Evolutionary conservation across 495 filamentous ascomycete genomes (phyloP).

Genomic region (Aspergillus wentii): DNA sequence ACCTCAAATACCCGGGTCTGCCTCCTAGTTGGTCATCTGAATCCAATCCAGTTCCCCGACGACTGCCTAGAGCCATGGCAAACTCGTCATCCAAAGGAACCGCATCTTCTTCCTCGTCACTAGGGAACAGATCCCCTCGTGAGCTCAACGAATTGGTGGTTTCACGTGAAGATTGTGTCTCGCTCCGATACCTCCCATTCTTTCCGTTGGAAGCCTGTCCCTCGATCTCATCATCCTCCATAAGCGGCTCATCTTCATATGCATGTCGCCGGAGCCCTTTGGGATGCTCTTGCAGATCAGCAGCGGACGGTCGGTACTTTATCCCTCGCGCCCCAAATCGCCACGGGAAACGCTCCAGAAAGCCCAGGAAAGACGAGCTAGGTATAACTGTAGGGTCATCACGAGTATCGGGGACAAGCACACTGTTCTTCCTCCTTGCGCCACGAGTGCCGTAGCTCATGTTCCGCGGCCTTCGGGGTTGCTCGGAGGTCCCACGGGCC

Average conservation of each 20-base stretch:
- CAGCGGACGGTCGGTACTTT: conserved; percentile 85
- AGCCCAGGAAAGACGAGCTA: conserved; percentile 78
- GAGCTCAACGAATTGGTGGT: conserved; percentile 89
- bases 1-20: conserved; percentile 60
- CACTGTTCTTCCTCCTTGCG: conserved; percentile 59
- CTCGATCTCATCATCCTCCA: conserved; percentile 53
- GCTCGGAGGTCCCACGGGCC: conserved; percentile 44
- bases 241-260: conserved; percentile 66
- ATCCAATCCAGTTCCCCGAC: conserved; percentile 54
- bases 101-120: conserved; percentile 90
- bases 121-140: conserved; percentile 89
- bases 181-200: conserved; percentile 66
- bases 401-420: conserved; percentile 49
- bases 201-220: conserved; percentile 18
- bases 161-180: conserved; percentile 72
- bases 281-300: conserved; percentile 87
- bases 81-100: conserved; percentile 93
- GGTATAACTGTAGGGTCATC: conserved; percentile 90
- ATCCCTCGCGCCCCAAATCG: conserved; percentile 73
- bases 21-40: conserved; percentile 69
- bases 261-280: conserved; percentile 41
- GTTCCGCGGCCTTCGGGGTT: conserved; percentile 67
- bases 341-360: conserved; percentile 79
- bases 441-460: conserved; percentile 87
- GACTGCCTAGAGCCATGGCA: conserved; percentile 63